Base-by-base conservation (phyloP, 345 rosid species). In the Acer saccharum region DNA sequence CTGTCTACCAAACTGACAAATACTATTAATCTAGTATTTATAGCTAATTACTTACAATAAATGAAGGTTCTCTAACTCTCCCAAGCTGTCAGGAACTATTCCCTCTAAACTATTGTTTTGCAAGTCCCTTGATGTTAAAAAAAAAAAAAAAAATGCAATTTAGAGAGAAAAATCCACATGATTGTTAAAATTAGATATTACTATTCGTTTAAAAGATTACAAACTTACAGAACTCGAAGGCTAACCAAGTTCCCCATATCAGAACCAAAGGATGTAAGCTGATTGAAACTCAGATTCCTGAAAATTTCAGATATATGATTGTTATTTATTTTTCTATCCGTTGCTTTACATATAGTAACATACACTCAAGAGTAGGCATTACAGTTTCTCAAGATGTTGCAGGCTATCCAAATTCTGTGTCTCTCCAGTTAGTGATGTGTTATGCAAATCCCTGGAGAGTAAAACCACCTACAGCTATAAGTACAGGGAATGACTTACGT, bases 271-370 rank as follows among this genome's bases (percentile, higher is more conserved):
- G 94, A 89, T 46, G 88, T 84, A 32, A 95, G 79, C 68, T 81
- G 82, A 75, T 95, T 95, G 88, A 91, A 93, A 82, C 98, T 94
- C 87, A 95, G 83, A 77, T 93, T 92, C 91, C 98, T 95, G 89
- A 23, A 65, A 75, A 70, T 20, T 78, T 61, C 69, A 41, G 71
- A 27, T 63, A 2, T 71, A 25, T 55, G 21, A 61, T 72, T 44
- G 77, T 23, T 23, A 23, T 23, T 54, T 75, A 52, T 44, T 35
- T 27, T 75, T 48, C 69, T 64, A 65, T 57, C 32, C 25, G 50
- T 11, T 23, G 1, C 1, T 27, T 1, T 27, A 27, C 1, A 27
- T 27, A 27, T 27, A 27, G 2, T 27, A 27, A 27, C 29, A 27
- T 27, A 27, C 23, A 68, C 43, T 75, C 12, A 29, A 68, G 46